Conservation (phyloP, 2,329 filamentous ascomycete species). For the Penicillium sp. region DNA sequence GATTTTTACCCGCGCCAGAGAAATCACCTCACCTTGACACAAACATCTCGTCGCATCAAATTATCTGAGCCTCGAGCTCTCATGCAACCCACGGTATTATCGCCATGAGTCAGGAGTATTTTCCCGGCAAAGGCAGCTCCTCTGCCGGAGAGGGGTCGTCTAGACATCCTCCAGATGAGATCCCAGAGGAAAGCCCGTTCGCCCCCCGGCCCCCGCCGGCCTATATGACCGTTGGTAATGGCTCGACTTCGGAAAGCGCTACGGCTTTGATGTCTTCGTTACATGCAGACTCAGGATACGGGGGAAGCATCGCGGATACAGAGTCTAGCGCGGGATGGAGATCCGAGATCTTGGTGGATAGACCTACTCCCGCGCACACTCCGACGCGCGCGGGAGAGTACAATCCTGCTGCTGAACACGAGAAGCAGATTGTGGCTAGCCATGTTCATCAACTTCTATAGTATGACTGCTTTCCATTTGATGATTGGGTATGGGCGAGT, state of each 20-base stretch:
- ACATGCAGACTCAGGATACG: slow-evolving; percentile 90
- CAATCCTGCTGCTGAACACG: slow-evolving; percentile 61
- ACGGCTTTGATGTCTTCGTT: slow-evolving; percentile 79
- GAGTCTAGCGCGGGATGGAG: slow-evolving; percentile 56
- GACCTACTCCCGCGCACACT: slow-evolving; percentile 61
- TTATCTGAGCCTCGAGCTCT: slow-evolving; percentile 6
- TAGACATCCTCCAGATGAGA: slow-evolving; percentile 33
- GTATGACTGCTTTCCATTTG: slow-evolving; percentile 37
- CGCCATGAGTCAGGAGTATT: slow-evolving; percentile 52
- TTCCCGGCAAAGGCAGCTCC: slow-evolving; percentile 39
- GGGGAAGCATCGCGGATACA: slow-evolving; percentile 61
- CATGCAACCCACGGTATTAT: slow-evolving; percentile 20
- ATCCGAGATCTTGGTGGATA: slow-evolving; percentile 61
- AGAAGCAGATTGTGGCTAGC: slow-evolving; percentile 72
- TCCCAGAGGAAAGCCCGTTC: slow-evolving; percentile 25
- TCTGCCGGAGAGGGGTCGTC: slow-evolving; percentile 44
- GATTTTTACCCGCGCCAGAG: slow-evolving; percentile 20
- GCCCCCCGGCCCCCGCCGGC: slow-evolving; percentile 55
- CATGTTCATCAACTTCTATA: slow-evolving; percentile 94
- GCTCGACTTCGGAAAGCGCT: slow-evolving; percentile 80
- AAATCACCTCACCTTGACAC: slow-evolving; percentile 12
- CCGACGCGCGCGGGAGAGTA: slow-evolving; percentile 55
- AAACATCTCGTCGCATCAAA: neutral
- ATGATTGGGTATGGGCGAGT: neutral
- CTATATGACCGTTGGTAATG: slow-evolving; percentile 88